Evolutionary conservation across 139 green algal genomes (phyloP).

Genomic region (Trebouxia sp.): DNA sequence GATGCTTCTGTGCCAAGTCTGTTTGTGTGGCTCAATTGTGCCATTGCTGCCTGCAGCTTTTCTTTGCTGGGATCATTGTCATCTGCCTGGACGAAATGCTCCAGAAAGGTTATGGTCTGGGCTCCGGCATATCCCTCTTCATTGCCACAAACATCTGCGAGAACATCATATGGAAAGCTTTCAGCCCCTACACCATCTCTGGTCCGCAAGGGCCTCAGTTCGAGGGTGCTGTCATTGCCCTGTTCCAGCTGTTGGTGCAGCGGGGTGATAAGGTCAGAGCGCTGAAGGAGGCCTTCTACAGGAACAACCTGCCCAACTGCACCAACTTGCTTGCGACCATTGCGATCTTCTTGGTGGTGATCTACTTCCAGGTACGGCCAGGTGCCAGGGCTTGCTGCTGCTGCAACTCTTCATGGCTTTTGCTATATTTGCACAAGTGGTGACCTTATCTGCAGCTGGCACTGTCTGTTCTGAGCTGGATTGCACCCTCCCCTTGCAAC

Average conservation of each 20-base stretch:
- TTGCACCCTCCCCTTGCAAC: neutral
- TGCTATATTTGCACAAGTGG: neutral
- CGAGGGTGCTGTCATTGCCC: slow-evolving; percentile 96
- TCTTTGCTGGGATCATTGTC: slow-evolving; percentile 97
- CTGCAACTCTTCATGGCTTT: too few species aligned
- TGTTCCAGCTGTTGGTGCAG: slow-evolving; percentile 97
- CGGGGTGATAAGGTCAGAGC: slow-evolving; percentile 90
- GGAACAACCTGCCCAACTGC: slow-evolving; percentile 95
- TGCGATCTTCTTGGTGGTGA: slow-evolving; percentile 96
- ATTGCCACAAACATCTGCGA: slow-evolving; percentile 99
- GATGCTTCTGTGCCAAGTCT: neutral
- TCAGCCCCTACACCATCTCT: slow-evolving; percentile 84
- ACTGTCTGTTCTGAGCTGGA: too few species aligned
- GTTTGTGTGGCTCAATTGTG: neutral
- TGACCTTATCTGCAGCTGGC: neutral
- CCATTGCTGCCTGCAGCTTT: slow-evolving; percentile 76
- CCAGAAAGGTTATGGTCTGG: slow-evolving; percentile 96
- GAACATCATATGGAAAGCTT: slow-evolving; percentile 99
- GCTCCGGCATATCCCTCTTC: slow-evolving; percentile 98
- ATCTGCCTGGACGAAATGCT: slow-evolving; percentile 99
- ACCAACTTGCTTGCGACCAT: slow-evolving; percentile 96
- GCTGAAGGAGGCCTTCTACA: slow-evolving; percentile 99
- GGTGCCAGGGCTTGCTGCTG: neutral
- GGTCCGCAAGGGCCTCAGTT: slow-evolving; percentile 90
- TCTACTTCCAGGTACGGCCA: slow-evolving; percentile 93